Conservation (phyloP, 2,329 filamentous ascomycete species). For the Cadophora malorum region DNA sequence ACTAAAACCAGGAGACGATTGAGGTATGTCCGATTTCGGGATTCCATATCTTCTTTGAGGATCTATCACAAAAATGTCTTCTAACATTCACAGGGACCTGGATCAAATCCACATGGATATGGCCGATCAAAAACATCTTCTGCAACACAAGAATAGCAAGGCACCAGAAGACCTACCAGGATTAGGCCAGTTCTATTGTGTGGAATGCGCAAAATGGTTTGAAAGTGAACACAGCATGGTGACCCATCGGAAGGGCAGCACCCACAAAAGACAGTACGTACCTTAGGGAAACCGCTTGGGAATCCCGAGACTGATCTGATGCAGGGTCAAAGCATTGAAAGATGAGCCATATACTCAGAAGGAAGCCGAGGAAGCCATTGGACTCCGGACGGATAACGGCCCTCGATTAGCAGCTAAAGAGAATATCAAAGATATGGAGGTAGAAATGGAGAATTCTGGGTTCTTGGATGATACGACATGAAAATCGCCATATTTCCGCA, state of each 20-base stretch:
- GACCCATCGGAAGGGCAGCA: conserved; percentile 83
- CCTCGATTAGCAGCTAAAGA: conserved; percentile 46
- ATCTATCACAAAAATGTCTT: background rate
- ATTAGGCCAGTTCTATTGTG: conserved; percentile 85
- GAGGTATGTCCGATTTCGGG: conserved; percentile 53
- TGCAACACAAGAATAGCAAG: conserved; percentile 79
- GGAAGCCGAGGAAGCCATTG: conserved; percentile 81
- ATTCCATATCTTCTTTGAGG: background rate
- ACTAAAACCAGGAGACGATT: conserved; percentile 77
- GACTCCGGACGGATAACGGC: conserved; percentile 74
- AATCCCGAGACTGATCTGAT: conserved; percentile 16
- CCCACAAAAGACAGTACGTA: conserved; percentile 84
- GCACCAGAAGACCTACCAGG: conserved; percentile 86
- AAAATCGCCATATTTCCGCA: background rate
- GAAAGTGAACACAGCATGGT: conserved; percentile 80
- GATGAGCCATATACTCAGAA: conserved; percentile 88
- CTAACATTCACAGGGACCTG: conserved; percentile 68
- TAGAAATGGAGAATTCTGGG: conserved; percentile 49
- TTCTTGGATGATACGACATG: conserved; percentile 33
- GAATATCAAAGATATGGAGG: conserved; percentile 47
- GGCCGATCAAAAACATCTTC: conserved; percentile 77
- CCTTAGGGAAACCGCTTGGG: too few species aligned
- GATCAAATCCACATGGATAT: conserved; percentile 92
- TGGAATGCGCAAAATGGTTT: conserved; percentile 96
- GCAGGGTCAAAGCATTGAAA: conserved; percentile 78